Base-by-base conservation (phyloP, 2,329 filamentous ascomycete genomes). In the Arthrobotrys iridis region DNA sequence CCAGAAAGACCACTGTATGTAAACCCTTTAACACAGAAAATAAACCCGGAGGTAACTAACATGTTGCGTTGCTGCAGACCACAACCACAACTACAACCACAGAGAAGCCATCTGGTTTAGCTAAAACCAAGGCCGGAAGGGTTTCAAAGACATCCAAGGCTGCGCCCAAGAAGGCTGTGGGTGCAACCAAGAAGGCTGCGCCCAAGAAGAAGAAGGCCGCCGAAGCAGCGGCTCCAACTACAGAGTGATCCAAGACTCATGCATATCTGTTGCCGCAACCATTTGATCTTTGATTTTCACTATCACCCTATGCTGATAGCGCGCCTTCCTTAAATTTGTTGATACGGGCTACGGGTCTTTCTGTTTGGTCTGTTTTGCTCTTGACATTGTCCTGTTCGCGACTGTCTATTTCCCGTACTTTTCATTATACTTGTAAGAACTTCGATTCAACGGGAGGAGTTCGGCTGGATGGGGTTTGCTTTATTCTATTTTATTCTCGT, bases 391-490 rank as follows among this genome's bases (percentile, higher is more conserved):
- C 30, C 4, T 24, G 20, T 15, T 45, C 18, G 62, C 48, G 40
- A 57, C 26, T 15, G 28, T 41, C 20, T 37, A 26, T 46, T 57
- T 28, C 20, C 28, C 48, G 18, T n/a, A 10, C 20, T 46, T 48
- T 50, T 50, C 22, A 20, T 68, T 26, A 43, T 59, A 8, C n/a
- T 60, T 63, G 37, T 63, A 55, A 55, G 28, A 37, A 37, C 50
- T 41, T 45, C 40, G 48, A 46, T 66, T 75, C 63, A 62, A 68
- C 37, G 63, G 71, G 24, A 57, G 71, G 71, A 75, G 71, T 75
- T 75, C 48, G 71, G 70, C 43, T 50, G 57, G 71, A 59, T 15
- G 22, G 71, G 30, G 41, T 59, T 64, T 41, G 46, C 15, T 48
- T 57, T 57, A 6, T 26, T 26, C 40, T 26, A 18, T 22, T 11